Evolutionary conservation across 2,329 filamentous ascomycete genomes (phyloP).

Genomic region (Xylariaceae sp.): DNA sequence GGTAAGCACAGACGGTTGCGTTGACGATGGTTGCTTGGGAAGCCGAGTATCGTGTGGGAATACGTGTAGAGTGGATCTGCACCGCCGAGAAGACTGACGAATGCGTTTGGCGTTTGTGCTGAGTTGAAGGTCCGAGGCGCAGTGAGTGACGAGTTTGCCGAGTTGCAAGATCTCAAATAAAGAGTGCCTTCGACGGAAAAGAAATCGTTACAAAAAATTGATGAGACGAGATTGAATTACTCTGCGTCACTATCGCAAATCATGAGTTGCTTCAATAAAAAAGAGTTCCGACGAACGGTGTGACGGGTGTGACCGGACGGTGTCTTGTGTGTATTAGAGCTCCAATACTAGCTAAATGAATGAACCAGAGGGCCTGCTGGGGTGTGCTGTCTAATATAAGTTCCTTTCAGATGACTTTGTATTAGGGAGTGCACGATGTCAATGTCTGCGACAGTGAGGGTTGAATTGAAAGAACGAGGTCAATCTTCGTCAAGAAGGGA

Average conservation of each 20-base stretch:
- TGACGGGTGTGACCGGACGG: constrained; percentile 18
- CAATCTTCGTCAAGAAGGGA: constrained; percentile 22
- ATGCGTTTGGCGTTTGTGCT: constrained; percentile 10
- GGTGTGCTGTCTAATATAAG: constrained; percentile 17
- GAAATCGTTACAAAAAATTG: constrained; percentile 17
- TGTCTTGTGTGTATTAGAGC: constrained; percentile 9
- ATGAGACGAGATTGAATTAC: constrained; percentile 20
- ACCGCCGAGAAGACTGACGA: constrained; percentile 19
- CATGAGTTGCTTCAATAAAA: constrained; percentile 18
- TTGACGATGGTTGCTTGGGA: not conserved
- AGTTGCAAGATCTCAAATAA: constrained; percentile 11
- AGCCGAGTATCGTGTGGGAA: not conserved
- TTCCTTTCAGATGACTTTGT: constrained; percentile 3
- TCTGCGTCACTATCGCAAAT: constrained; percentile 19
- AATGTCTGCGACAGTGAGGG: too few species aligned
- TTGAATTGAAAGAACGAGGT: constrained; percentile 13
- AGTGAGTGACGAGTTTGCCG: constrained; percentile 4
- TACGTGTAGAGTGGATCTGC: not conserved
- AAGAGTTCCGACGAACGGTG: constrained; percentile 18
- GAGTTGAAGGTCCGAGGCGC: constrained; percentile 11
- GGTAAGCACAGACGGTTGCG: constrained; percentile 6
- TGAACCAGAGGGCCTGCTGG: constrained; percentile 12
- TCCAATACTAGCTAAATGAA: constrained; percentile 3
- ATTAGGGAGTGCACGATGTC: constrained; percentile 5
- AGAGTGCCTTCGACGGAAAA: constrained; percentile 3